These are phyloP conservation scores for Wickerhamomyces sp. DNA, from an alignment of 1,139 yeast species.

Conservation along the genomic window DNA sequence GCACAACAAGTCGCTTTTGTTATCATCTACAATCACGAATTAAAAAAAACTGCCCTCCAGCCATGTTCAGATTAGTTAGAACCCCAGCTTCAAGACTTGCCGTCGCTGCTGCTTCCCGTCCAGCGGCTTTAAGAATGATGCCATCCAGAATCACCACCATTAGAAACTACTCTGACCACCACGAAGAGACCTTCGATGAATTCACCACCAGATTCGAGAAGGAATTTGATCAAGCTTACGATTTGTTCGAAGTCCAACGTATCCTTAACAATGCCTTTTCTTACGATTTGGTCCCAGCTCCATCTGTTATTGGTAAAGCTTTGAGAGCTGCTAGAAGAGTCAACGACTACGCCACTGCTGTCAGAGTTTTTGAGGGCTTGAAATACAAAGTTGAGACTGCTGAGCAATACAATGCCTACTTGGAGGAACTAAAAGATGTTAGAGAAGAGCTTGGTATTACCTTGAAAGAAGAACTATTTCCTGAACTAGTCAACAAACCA, in stretches of 20 bases:
- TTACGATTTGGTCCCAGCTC: constrained; percentile 97
- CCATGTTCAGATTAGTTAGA: constrained; percentile 25
- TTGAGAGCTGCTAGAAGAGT: constrained; percentile 98
- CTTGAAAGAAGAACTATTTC: constrained; percentile 85
- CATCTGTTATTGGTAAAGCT: constrained; percentile 92
- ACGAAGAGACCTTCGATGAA: constrained; percentile 91
- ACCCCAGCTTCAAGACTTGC: constrained; percentile 27
- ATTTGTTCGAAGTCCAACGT: constrained; percentile 92
- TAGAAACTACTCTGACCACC: constrained; percentile 68
- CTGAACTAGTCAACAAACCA: constrained; percentile 28
- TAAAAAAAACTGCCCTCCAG: constrained; percentile 1
- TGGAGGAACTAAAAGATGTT: constrained; percentile 87
- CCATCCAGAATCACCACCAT: constrained; percentile 26
- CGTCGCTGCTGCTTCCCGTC: constrained; percentile 26
- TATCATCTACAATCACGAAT: not conserved
- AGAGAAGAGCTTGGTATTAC: constrained; percentile 93
- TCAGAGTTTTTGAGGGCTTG: constrained; percentile 91
- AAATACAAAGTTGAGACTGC: constrained; percentile 93
- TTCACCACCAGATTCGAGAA: constrained; percentile 88
- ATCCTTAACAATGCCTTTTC: constrained; percentile 95
- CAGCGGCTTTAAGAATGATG: constrained; percentile 13
- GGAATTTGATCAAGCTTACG: constrained; percentile 97
- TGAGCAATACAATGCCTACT: constrained; percentile 91
- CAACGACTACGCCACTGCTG: constrained; percentile 97
- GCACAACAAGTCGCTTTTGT: not conserved